phyloP scores from a whole-genome alignment of 441 rosid species.

The Erodium moschatum region DNA sequence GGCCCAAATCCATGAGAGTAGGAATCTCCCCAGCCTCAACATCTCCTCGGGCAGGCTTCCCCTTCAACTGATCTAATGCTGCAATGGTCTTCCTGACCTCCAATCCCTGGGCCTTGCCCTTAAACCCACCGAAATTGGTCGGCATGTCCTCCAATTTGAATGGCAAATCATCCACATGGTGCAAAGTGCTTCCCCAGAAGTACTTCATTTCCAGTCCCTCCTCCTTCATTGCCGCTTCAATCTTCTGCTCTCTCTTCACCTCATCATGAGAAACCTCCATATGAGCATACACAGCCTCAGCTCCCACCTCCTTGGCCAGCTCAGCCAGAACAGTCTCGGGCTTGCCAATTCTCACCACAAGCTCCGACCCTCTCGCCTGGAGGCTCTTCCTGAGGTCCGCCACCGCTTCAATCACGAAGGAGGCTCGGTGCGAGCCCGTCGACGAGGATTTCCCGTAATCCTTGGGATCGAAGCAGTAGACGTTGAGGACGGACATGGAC shows the following conservation, averaged over 20 bases:
- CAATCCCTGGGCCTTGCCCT: slow-evolving; percentile 54
- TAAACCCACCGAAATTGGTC: slow-evolving; percentile 58
- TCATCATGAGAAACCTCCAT: slow-evolving; percentile 79
- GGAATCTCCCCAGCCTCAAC: slow-evolving; percentile 91
- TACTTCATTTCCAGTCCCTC: slow-evolving; percentile 77
- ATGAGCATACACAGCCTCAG: slow-evolving; percentile 79
- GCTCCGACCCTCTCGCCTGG: slow-evolving; percentile 78
- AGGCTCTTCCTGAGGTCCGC: slow-evolving; percentile 74
- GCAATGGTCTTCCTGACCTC: slow-evolving; percentile 76
- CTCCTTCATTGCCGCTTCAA: slow-evolving; percentile 73
- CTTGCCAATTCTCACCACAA: slow-evolving; percentile 70
- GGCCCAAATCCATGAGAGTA: slow-evolving; percentile 70
- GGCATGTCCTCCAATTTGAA: slow-evolving; percentile 82
- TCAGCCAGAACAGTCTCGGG: slow-evolving; percentile 76
- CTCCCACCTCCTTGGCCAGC: slow-evolving; percentile 74
- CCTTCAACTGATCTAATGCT: slow-evolving; percentile 74
- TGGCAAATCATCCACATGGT: slow-evolving; percentile 86
- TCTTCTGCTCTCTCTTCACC: slow-evolving; percentile 72
- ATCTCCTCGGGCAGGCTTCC: slow-evolving; percentile 70
- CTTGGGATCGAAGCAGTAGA: slow-evolving; percentile 86
- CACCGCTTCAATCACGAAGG: slow-evolving; percentile 75
- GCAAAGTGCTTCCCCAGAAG: slow-evolving; percentile 91
- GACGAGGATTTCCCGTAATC: slow-evolving; percentile 85
- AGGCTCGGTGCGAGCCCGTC: slow-evolving; percentile 78
- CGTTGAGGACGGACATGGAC: slow-evolving; percentile 71